Evolutionary conservation across 495 filamentous ascomycete species (phyloP).

Genomic region (Hyphodiscus hymeniophilus): DNA sequence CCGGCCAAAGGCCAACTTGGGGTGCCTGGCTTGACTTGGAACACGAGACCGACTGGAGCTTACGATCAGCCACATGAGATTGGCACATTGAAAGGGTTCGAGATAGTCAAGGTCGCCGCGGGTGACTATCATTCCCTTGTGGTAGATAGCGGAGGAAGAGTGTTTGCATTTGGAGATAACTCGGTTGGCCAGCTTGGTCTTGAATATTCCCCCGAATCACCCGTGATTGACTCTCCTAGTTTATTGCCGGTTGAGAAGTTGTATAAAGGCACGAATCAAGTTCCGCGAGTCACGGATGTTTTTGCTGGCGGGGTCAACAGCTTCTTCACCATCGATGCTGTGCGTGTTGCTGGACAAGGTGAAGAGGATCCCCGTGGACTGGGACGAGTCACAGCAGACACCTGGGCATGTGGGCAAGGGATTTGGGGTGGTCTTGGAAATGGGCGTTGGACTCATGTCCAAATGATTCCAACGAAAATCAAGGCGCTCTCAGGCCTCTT

Average conservation of each 20-base stretch:
- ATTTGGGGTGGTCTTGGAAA: conserved; percentile 78
- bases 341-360: conserved; percentile 38
- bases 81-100: conserved; percentile 48
- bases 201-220: conserved; percentile 45
- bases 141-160: conserved; percentile 60
- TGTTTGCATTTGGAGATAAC: conserved; percentile 92
- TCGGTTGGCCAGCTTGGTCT: conserved; percentile 78
- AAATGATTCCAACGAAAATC: conserved; percentile 70
- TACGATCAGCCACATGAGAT: conserved; percentile 78
- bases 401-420: conserved; percentile 78
- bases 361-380: conserved; percentile 31
- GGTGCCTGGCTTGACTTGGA: conserved; percentile 72
- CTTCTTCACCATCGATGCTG: conserved; percentile 79
- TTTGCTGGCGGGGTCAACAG: conserved; percentile 79
- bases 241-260: conserved; percentile 58
- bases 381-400: conserved; percentile 57
- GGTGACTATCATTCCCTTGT: conserved; percentile 84
- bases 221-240: conserved; percentile 60
- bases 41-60: conserved; percentile 64
- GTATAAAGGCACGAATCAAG: conserved; percentile 52
- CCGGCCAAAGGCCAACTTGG: conserved; percentile 82
- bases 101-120: conserved; percentile 63
- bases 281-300: conserved; percentile 59
- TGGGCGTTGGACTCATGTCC: conserved; percentile 84
- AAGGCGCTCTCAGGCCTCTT: conserved; percentile 72